Percentiles rank a stretch among this genome's conserved stretches.
phyloP scores from a whole-genome alignment of 2,329 filamentous ascomycete species.

The Penicillium glabrum region DNA sequence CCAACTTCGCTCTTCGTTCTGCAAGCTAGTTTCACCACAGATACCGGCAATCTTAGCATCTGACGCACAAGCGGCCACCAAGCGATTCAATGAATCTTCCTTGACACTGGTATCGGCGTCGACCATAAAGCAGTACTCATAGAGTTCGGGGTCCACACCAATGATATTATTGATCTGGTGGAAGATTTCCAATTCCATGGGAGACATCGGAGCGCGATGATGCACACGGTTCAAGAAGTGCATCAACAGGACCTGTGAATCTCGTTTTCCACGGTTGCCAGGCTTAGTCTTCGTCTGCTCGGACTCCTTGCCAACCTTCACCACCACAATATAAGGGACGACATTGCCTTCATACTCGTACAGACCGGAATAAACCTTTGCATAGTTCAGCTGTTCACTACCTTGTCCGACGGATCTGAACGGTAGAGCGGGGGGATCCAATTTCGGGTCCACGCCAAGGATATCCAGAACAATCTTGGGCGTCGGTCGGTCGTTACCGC shows the following conservation, averaged over 20 bases:
- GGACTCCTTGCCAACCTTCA: slow-evolving; percentile 96
- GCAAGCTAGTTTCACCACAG: slow-evolving; percentile 92
- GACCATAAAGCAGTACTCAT: slow-evolving; percentile 96
- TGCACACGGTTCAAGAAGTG: slow-evolving; percentile 98
- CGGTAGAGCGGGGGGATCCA: slow-evolving; percentile 88
- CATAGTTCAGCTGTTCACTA: slow-evolving; percentile 93
- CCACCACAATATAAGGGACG: slow-evolving; percentile 91
- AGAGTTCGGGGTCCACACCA: slow-evolving; percentile 93
- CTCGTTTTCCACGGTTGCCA: slow-evolving; percentile 96
- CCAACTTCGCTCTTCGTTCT: slow-evolving; percentile 94
- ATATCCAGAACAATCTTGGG: slow-evolving; percentile 96
- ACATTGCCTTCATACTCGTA: slow-evolving; percentile 98
- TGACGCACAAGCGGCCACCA: slow-evolving; percentile 89
- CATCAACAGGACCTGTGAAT: slow-evolving; percentile 94
- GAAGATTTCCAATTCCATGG: slow-evolving; percentile 95
- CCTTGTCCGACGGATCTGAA: slow-evolving; percentile 91
- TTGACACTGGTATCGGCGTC: slow-evolving; percentile 94
- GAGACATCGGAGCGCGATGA: slow-evolving; percentile 89
- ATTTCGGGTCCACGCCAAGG: slow-evolving; percentile 92
- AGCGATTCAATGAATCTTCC: slow-evolving; percentile 86
- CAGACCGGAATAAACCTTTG: slow-evolving; percentile 95
- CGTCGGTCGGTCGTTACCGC: slow-evolving; percentile 94
- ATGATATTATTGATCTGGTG: slow-evolving; percentile 99
- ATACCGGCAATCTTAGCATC: slow-evolving; percentile 96
- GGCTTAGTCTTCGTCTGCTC: slow-evolving; percentile 90